Base-by-base conservation (phyloP, 2,329 filamentous ascomycete genomes). In the Colletotrichum tanaceti region DNA sequence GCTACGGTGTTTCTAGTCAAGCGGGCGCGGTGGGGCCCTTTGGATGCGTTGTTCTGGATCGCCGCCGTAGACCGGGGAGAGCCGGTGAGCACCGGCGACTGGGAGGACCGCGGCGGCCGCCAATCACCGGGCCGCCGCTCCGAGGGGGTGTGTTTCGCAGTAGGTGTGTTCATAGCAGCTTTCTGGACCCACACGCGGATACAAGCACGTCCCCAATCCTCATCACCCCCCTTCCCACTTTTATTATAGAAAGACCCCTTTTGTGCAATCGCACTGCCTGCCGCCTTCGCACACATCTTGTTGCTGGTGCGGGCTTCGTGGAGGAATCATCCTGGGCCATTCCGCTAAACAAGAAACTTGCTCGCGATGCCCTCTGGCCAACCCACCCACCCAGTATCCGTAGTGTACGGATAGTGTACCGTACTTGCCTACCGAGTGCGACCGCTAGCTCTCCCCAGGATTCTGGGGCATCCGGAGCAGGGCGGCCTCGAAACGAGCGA, bases 261-360 rank as follows among this genome's bases (percentile, higher is more conserved):
- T 64, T 68, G 39, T 53, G 60, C 47, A 64, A 47, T 49, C 11
- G 43, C 43, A 22, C 28, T 57, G 59, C 63, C 43, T 32, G 7
- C 28, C 28, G 28, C 28, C 28, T 28, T 47, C n/a, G 49, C 50
- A 65, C 28, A 28, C 9, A 50, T 39, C 38, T 44, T 44, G 2
- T 28, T 41, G 28, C 28, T 50, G 46, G 64, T 43, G 50, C 35
- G 18, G 13, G 10, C 39, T 22, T 44, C 47, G 18, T 61, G 49
- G 24, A 53, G 59, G 58, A 57, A 38, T 57, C 52, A 63, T 66
- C 64, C 64, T 63, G 41, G 54, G 62, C 9, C 44, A 59, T 22
- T 44, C 65, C 65, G 65, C 65, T 60, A 60, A 57, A 65, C 65
- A 68, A 68, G 65, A 68, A 68, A 57, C 61, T n/a, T 68, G 55